A percentile compares a stretch with the other conserved stretches of the same genome.
These are phyloP conservation scores for Plasmodium reichenowi DNA, from an alignment of 169 alveolate genomes.

Conservation along the genomic window DNA sequence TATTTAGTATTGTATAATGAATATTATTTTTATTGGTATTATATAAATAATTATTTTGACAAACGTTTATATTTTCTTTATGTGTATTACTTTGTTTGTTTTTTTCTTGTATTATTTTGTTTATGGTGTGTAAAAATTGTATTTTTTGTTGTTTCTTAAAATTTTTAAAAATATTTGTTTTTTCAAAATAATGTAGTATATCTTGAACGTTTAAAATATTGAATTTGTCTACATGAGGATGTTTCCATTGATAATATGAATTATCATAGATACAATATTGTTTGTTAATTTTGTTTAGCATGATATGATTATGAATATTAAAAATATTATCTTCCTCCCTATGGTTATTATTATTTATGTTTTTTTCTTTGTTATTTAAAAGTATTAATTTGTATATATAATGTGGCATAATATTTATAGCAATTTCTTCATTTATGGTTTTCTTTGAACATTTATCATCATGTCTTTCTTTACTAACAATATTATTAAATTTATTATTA, in stretches of 20 bases:
- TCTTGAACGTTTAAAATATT: conserved; percentile 5
- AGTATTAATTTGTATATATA: conserved; percentile 12
- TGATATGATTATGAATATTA: not conserved
- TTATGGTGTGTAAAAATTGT: not conserved
- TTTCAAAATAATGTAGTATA: conserved; percentile 19
- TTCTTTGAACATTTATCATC: not conserved
- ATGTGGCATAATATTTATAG: conserved; percentile 28
- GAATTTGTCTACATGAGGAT: too few relatives aligned
- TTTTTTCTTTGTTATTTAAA: not conserved
- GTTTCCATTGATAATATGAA: conserved; percentile 17
- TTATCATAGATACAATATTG: conserved; percentile 33
- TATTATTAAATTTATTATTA: not conserved
- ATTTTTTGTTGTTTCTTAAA: not conserved
- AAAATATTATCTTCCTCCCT: too few relatives aligned
- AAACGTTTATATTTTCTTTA: not conserved
- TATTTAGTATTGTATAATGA: conserved; percentile 21
- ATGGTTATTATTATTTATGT: too few relatives aligned
- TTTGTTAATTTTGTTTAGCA: conserved; percentile 8
- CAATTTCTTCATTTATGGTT: conserved; percentile 36
- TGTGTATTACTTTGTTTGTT: not conserved
- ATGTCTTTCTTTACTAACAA: not conserved
- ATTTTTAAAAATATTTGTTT: not conserved
- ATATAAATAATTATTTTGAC: not conserved
- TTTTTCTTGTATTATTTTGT: not conserved
- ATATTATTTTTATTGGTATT: not conserved